Base-by-base conservation (phyloP, 2,329 filamentous ascomycete species). In the Xylaria sp. region DNA sequence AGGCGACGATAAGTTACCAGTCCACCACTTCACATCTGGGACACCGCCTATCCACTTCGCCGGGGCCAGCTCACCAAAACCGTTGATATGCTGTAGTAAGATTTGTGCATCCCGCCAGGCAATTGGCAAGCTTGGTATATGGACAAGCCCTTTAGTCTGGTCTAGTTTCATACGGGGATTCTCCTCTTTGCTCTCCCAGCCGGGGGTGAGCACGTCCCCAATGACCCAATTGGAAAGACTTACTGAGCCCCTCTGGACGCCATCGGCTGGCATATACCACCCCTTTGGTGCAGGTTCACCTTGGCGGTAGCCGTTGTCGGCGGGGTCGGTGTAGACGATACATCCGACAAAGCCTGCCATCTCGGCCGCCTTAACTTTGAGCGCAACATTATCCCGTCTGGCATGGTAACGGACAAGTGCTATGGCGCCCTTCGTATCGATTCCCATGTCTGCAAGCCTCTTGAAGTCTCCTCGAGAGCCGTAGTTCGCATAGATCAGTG, bases 351-450 rank as follows among this genome's bases (percentile, higher is more conserved):
- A 96, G 1, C 96, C 96, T 15, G 92, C 93, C 74, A 93, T 79
- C 80, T 98, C 93, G 0, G 96, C 96, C 10, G 93, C 92, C 81
- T 95, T 97, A 75, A 99, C 88, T 80, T 98, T 98, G 74, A 97
- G 82, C 1, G 89, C 92, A 6, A 88, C 84, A 77, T 97, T 92
- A 1, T 83, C 84, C 76, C 95, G 89, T 0, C 89, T 88, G 41
- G 93, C 94, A 74, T 92, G 90, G 78, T 96, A 92, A 66, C 93
- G 88, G 23, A 98, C 92, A 41, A 99, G 83, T 1, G 91, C 94
- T 76, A 99, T 94, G 3, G 94, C 90, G 13, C 93, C 94, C 61
- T 91, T 88, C 1, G 93, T 86, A 33, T 92, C 86, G 69, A 98
- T 86, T 0, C 91, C 92, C 71, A 87, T 88, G 63, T 94, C 89